These are phyloP conservation scores for Cutaneotrichosporon sp. DNA, from an alignment of 1,284 basidiomycete species.

Conservation along the genomic window DNA sequence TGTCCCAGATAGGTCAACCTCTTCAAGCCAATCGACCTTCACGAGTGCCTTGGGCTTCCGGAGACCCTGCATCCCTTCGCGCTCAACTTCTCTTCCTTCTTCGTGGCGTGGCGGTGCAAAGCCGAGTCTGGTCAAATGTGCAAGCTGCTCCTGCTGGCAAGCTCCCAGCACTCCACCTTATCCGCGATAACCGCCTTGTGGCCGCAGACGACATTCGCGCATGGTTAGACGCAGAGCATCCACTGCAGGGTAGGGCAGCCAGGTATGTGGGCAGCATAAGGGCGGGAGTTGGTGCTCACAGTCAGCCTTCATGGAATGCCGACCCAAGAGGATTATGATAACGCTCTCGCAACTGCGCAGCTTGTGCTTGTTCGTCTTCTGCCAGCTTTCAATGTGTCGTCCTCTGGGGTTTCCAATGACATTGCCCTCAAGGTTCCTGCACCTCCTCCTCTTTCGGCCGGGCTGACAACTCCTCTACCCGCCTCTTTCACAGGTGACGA, in stretches of 20 bases:
- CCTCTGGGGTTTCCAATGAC: not conserved
- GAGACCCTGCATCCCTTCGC: slow-evolving; percentile 31
- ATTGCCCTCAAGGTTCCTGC: slow-evolving; percentile 24
- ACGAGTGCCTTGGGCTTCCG: slow-evolving; percentile 35
- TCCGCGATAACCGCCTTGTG: slow-evolving; percentile 28
- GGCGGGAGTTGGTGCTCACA: not conserved
- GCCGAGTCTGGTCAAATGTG: slow-evolving; percentile 35
- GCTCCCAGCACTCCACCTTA: slow-evolving; percentile 32
- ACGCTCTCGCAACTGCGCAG: slow-evolving; percentile 36
- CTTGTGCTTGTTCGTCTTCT: slow-evolving; percentile 29
- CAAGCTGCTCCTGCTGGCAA: slow-evolving; percentile 32
- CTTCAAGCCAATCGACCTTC: not conserved
- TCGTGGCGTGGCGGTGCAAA: slow-evolving; percentile 26
- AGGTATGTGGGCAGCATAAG: slow-evolving; percentile 14
- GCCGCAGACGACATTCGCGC: slow-evolving; percentile 29
- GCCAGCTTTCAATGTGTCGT: slow-evolving; percentile 30
- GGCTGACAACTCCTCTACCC: slow-evolving; percentile 39
- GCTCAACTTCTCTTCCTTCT: slow-evolving; percentile 43
- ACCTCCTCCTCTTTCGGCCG: slow-evolving; percentile 35
- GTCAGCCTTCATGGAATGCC: slow-evolving; percentile 20
- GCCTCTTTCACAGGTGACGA: slow-evolving; percentile 38
- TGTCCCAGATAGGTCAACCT: no score
- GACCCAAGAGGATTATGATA: slow-evolving; percentile 34
- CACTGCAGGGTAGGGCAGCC: slow-evolving; percentile 26
- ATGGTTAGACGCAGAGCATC: slow-evolving; percentile 36